Base-by-base conservation (phyloP, 1,284 basidiomycete species). In the Polyporus tsugae region DNA sequence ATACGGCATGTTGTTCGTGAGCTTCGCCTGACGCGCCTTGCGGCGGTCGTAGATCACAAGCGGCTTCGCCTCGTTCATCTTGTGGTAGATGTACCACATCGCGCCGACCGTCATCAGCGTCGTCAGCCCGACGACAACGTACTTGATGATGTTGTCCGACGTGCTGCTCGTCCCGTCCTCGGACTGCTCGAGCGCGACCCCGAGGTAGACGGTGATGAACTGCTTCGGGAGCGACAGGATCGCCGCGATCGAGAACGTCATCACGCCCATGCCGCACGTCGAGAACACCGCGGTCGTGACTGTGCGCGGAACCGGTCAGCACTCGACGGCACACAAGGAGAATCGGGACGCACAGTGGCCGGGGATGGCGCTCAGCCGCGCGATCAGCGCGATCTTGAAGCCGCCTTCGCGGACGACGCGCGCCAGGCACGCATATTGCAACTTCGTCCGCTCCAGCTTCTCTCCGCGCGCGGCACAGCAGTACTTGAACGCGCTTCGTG, bases 51-150 rank as follows among this genome's bases (percentile, higher is more conserved):
- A 89, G 76, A 97, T 91, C 9, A 97, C 89, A 1, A 81, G 78
- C 0, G 92, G 88, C 73, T 95, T 92, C 35, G 89, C 91, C 73
- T 87, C 83, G 76, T 91, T 88, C 89, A 97, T 95, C 79, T 90
- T 80, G 63, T 79, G 82, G 74, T 89, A 89, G 74, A 97, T 93
- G 78, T 93, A 97, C 90, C 93, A 96, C 80, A 94, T 91, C 0
- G 95, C 93, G 49, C 82, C 78, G 59, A 94, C 72, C 0, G 96
- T 97, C 71, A 97, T 86, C 33, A 95, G 52, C 61, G 89, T 78
- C 0, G 92, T 93, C 42, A 91, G 64, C 4, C 75, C 87, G 39
- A 94, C 80, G 2, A 94, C 91, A 22, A 83, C 77, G 68, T 90
- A 86, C 67, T 88, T 90, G 72, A 93, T 87, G 69, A 91, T 86